Percentiles rank a stretch among this genome's conserved stretches.
phyloP scores from a whole-genome alignment of 2,329 filamentous ascomycete species.

The Fusarium stilboides region DNA sequence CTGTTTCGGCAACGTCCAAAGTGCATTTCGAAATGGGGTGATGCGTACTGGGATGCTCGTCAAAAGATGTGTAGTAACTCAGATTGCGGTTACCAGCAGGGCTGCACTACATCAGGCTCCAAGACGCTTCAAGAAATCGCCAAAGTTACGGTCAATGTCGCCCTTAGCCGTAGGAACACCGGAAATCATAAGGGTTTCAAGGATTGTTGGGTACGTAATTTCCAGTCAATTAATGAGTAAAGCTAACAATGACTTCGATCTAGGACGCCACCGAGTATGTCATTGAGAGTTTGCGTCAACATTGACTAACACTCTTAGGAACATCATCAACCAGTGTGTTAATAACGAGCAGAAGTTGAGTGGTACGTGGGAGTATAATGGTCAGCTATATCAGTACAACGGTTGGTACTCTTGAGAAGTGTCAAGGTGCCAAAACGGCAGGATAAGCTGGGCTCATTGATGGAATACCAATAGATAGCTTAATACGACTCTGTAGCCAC shows the following conservation, averaged over 20 bases:
- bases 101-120: constrained; percentile 13
- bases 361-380: constrained; percentile 16
- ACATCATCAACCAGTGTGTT: constrained; percentile 36
- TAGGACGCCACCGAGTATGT: constrained; percentile 34
- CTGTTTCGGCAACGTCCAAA: constrained; percentile 22
- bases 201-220: constrained; percentile 35
- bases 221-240: too few relatives aligned
- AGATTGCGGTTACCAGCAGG: constrained; percentile 24
- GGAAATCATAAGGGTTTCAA: constrained; percentile 33
- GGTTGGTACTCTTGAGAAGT: not conserved
- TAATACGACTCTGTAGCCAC: too few relatives aligned
- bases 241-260: not conserved
- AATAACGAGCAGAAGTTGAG: constrained; percentile 4
- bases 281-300: too few relatives aligned
- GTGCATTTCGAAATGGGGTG: constrained; percentile 4
- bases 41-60: constrained; percentile 32
- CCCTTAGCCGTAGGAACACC: constrained; percentile 26
- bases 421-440: too few relatives aligned
- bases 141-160: constrained; percentile 18
- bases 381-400: constrained; percentile 20
- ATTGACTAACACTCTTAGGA: constrained; percentile 9
- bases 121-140: constrained; percentile 1
- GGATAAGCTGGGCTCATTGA: too few relatives aligned
- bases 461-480: too few relatives aligned
- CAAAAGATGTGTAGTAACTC: constrained; percentile 34